Evolutionary conservation across 208 protist genomes (phyloP).

Genomic region (Leishmania tarentolae): DNA sequence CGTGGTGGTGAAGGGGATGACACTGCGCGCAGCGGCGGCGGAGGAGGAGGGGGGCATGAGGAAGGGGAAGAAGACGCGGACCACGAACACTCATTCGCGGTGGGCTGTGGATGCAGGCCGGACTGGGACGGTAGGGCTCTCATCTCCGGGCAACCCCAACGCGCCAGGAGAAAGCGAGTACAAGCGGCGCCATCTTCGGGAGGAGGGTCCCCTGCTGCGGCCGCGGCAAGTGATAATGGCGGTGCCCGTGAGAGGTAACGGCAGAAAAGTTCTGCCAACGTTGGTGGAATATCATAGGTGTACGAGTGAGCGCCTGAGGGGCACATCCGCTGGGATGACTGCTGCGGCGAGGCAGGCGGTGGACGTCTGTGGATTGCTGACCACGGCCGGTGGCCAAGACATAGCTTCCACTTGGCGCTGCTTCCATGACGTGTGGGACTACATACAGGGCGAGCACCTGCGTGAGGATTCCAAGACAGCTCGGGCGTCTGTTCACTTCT

Average conservation of each 20-base stretch:
- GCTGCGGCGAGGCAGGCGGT: conserved; percentile 1
- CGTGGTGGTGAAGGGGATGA: background rate
- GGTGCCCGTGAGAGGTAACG: conserved; percentile 7
- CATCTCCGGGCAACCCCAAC: background rate
- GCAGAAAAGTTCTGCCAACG: conserved; percentile 11
- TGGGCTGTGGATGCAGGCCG: background rate
- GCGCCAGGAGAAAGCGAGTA: conserved; percentile 10
- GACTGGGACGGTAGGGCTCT: background rate
- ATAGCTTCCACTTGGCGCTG: background rate
- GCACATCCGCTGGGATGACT: background rate
- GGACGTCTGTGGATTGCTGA: background rate
- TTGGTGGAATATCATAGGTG: background rate
- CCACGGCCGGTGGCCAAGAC: background rate
- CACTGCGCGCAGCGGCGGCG: background rate
- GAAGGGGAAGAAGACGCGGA: background rate
- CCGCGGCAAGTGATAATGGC: background rate
- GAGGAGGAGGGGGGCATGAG: background rate
- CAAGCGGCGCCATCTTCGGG: conserved; percentile 1
- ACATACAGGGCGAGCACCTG: background rate
- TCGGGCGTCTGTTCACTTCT: background rate
- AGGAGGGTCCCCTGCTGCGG: background rate
- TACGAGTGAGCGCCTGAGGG: background rate
- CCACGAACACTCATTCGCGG: background rate
- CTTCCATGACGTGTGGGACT: background rate
- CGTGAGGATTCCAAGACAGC: background rate